Conservation (phyloP, 768 basidiomycete species). For the Suillus plorans region DNA sequence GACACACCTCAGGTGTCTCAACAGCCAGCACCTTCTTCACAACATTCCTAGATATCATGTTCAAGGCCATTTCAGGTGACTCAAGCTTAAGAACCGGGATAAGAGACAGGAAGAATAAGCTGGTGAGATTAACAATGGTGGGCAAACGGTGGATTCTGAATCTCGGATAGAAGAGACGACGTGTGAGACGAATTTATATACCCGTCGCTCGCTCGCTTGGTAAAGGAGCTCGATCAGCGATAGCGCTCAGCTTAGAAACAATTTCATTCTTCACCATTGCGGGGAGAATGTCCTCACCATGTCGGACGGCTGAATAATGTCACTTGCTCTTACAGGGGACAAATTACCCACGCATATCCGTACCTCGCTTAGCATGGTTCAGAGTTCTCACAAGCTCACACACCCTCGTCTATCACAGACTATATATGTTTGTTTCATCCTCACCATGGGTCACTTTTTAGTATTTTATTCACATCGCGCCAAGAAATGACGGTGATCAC, state of each 20-base stretch:
- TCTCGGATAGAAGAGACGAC: slow-evolving; percentile 1
- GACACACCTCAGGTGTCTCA: slow-evolving; percentile 65
- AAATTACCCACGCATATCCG: not conserved
- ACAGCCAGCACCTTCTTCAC: slow-evolving; percentile 75
- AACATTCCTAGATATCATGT: slow-evolving; percentile 61
- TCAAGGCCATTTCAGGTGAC: slow-evolving; percentile 27
- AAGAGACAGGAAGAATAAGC: slow-evolving; percentile 1
- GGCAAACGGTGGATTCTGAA: not conserved
- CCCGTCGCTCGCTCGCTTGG: not conserved
- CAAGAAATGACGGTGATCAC: not conserved
- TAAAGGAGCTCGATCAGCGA: not conserved
- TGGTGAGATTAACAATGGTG: not conserved
- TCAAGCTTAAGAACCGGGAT: slow-evolving; percentile 2
- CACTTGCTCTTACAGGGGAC: not conserved
- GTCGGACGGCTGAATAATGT: slow-evolving; percentile 10
- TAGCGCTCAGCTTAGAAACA: slow-evolving; percentile 4
- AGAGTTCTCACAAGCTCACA: not conserved
- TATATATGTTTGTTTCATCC: not conserved
- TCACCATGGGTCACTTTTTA: not conserved
- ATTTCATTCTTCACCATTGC: slow-evolving; percentile 10
- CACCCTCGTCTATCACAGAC: not conserved
- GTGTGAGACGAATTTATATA: slow-evolving; percentile 8
- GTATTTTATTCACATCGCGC: not conserved
- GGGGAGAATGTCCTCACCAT: slow-evolving; percentile 14
- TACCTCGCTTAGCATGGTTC: not conserved